Evolutionary conservation across 169 alveolate species (phyloP).

Genomic region (Plasmodium ovale): DNA sequence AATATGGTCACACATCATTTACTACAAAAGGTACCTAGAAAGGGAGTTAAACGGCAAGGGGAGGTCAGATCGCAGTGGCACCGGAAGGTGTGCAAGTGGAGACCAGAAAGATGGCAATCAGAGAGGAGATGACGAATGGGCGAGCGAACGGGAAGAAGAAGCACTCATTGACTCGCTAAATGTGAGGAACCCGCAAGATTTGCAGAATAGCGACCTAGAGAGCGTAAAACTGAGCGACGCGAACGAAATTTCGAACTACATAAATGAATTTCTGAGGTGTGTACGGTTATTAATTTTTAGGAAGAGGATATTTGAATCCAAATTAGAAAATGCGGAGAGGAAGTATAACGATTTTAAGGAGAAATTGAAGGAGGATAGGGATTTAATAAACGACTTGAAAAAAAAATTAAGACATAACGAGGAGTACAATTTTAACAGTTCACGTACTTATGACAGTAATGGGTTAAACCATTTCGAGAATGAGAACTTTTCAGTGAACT

Average conservation of each 20-base stretch:
- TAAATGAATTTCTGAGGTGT: constrained; percentile 55
- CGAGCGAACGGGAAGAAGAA: not conserved
- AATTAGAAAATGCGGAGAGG: constrained; percentile 55
- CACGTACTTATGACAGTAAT: not conserved
- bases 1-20: constrained; percentile 53
- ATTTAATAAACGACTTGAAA: constrained; percentile 53
- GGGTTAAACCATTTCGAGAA: not conserved
- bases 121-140: not conserved
- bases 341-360: constrained; percentile 55
- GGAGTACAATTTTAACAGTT: constrained; percentile 1
- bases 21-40: constrained; percentile 49
- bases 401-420: constrained; percentile 64
- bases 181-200: not conserved
- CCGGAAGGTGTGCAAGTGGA: not conserved
- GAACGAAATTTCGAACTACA: constrained; percentile 32
- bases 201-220: not conserved
- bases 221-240: constrained; percentile 22
- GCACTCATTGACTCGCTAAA: not conserved
- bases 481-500: constrained; percentile 6
- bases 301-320: constrained; percentile 52
- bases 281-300: constrained; percentile 38
- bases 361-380: constrained; percentile 61
- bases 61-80: not conserved
- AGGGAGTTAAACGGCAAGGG: constrained; percentile 16
- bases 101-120: not conserved